A percentile compares a stretch with the other conserved stretches of the same genome.
Conservation (phyloP, 805 yeast genomes). For the Debaryomyces maramus region DNA sequence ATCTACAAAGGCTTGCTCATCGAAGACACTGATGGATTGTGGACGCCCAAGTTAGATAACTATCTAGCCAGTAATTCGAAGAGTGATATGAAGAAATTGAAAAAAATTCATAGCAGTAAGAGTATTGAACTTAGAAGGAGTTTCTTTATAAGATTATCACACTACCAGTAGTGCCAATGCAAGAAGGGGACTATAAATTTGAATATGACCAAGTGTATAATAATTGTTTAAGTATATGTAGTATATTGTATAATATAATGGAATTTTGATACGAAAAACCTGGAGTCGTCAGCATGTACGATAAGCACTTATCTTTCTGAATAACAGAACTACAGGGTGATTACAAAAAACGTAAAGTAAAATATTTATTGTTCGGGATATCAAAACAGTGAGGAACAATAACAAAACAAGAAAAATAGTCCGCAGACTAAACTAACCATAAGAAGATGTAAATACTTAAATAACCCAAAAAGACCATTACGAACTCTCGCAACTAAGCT, state of each 20-base stretch:
- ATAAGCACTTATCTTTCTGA: no score
- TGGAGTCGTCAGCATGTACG: no score
- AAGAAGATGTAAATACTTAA: neutral
- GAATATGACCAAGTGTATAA: no score
- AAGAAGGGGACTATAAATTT: no score
- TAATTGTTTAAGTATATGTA: conserved; percentile 1
- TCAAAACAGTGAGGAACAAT: conserved; percentile 1
- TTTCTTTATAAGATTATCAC: conserved; percentile 9
- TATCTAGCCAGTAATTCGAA: conserved; percentile 3
- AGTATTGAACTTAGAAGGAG: conserved; percentile 10
- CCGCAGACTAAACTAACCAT: no score
- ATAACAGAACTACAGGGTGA: no score
- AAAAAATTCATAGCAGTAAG: conserved; percentile 13
- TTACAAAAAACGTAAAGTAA: no score
- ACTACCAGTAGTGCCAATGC: no score
- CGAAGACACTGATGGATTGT: conserved; percentile 11
- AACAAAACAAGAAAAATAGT: neutral
- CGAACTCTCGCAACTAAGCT: neutral
- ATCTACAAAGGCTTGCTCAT: conserved; percentile 15
- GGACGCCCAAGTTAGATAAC: conserved; percentile 4
- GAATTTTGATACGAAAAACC: no score
- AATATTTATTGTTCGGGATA: conserved; percentile 1
- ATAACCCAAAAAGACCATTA: conserved; percentile 4
- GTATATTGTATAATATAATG: neutral
- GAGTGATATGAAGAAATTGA: conserved; percentile 3